These are phyloP conservation scores for Mycena sp. DNA, from an alignment of 1,284 basidiomycete species.

Conservation along the genomic window DNA sequence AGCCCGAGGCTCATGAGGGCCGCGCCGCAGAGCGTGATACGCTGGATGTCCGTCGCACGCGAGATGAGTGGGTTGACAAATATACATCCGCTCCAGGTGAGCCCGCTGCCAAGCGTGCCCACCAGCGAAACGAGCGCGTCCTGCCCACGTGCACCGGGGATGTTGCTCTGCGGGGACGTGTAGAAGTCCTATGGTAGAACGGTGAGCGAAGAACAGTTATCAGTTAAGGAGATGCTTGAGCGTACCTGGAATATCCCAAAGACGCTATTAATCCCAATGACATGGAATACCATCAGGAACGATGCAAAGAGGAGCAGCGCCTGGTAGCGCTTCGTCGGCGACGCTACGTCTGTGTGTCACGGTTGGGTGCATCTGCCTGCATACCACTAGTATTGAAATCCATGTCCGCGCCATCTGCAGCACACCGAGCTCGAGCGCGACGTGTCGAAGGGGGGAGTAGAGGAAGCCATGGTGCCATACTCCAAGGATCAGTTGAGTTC, in stretches of 20 bases:
- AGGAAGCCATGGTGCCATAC: too few species aligned
- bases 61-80: conserved; percentile 54
- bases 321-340: conserved; percentile 42
- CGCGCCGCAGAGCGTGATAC: too few species aligned
- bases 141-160: conserved; percentile 46
- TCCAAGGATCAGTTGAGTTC: too few species aligned
- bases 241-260: conserved; percentile 39
- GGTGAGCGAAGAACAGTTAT: neutral
- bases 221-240: neutral
- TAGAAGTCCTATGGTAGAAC: conserved; percentile 52
- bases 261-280: conserved; percentile 51
- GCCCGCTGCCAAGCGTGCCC: conserved; percentile 53
- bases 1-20: too few species aligned
- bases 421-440: too few species aligned
- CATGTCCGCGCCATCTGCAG: too few species aligned
- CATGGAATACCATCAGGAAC: conserved; percentile 56
- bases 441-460: too few species aligned
- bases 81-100: conserved; percentile 59
- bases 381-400: too few species aligned
- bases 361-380: too few species aligned
- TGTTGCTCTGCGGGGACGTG: conserved; percentile 49
- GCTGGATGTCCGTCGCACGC: too few species aligned
- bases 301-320: conserved; percentile 48
- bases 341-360: too few species aligned
- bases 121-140: conserved; percentile 55